phyloP scores from a whole-genome alignment of 176 grass and related monocot genomes.

The Oryza glaberrima region DNA sequence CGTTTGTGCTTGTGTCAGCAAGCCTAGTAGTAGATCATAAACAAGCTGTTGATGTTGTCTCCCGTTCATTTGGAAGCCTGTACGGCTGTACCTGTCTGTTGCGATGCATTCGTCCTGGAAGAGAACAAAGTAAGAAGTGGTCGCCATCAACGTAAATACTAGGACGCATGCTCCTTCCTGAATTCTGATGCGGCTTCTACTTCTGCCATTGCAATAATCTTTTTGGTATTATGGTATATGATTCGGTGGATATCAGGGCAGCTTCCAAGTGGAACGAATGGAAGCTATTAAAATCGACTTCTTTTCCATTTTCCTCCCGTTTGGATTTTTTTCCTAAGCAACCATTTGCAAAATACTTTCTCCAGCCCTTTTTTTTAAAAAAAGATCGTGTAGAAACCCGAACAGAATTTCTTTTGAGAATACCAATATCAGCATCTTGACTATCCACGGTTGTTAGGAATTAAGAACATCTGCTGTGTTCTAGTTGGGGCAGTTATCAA shows the following conservation, averaged over 20 bases:
- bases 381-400: not conserved
- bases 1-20: not conserved
- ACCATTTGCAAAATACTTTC: not conserved
- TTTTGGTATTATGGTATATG: conserved; percentile 8
- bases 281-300: not conserved
- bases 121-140: not conserved
- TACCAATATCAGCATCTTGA: not conserved
- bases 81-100: not conserved
- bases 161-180: not conserved
- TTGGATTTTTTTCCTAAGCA: not conserved
- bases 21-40: not conserved
- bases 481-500: conserved; percentile 18
- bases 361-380: not conserved
- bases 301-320: not conserved
- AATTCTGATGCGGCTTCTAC: not conserved
- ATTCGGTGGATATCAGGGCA: conserved; percentile 4
- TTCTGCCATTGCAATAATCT: not conserved
- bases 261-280: conserved; percentile 20
- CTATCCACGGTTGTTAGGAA: no score
- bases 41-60: not conserved
- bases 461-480: not conserved
- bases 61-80: not conserved
- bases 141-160: not conserved
- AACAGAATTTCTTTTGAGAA: not conserved
- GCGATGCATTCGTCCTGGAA: not conserved